phyloP scores from a whole-genome alignment of 306 rosid genomes.

The Quercus cerris region DNA sequence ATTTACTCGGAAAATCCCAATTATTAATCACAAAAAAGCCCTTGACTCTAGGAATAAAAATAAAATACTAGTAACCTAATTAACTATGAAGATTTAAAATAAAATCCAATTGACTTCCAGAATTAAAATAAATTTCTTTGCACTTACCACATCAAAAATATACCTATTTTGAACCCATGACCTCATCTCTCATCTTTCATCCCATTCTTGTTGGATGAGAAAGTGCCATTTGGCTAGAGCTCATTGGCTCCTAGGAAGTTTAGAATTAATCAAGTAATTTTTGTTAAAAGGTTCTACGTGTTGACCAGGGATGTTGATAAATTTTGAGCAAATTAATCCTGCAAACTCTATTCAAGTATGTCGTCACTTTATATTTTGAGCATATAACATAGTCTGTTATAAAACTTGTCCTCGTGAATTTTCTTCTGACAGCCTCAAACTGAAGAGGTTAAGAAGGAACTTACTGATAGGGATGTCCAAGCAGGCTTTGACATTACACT shows the following conservation, averaged over 20 bases:
- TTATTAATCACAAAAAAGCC: too few species aligned
- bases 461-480: slow-evolving; percentile 68
- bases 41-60: too few species aligned
- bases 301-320: background rate
- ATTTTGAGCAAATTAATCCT: too few species aligned
- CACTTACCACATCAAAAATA: too few species aligned
- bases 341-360: background rate
- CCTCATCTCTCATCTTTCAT: background rate
- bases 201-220: background rate
- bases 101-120: too few species aligned
- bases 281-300: background rate
- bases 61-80: too few species aligned
- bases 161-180: too few species aligned
- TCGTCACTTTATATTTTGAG: background rate
- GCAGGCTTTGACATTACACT: slow-evolving; percentile 80
- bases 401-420: slow-evolving; percentile 17
- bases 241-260: background rate
- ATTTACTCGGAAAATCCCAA: too few species aligned
- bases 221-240: background rate
- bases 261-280: background rate
- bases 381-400: slow-evolving; percentile 11
- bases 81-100: too few species aligned
- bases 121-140: too few species aligned
- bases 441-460: slow-evolving; percentile 88
- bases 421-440: slow-evolving; percentile 65